phyloP scores from a whole-genome alignment of 495 filamentous ascomycete genomes.

The Talaromyces borbonicus region DNA sequence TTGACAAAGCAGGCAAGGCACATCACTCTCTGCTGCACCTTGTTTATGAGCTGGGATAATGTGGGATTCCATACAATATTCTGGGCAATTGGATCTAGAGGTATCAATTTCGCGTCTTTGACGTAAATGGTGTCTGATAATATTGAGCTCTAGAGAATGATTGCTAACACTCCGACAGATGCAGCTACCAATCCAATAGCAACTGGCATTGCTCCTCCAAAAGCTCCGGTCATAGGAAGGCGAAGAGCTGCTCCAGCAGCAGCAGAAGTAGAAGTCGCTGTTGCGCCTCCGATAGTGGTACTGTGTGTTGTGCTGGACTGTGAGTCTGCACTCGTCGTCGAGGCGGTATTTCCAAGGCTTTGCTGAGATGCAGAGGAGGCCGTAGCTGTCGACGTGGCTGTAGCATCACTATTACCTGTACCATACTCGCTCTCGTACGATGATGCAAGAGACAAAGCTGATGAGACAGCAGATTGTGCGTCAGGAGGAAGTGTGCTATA shows the following conservation, averaged over 20 bases:
- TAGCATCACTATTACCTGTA: background rate
- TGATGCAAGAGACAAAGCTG: background rate
- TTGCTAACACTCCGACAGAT: background rate
- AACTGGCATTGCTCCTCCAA: background rate
- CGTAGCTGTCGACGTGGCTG: background rate
- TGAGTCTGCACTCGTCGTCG: too few species aligned
- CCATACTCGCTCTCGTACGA: conserved; percentile 1
- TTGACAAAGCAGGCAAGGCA: too few species aligned
- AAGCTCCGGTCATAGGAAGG: background rate
- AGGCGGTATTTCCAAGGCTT: too few species aligned
- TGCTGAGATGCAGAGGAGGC: background rate
- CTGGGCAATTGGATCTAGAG: too few species aligned
- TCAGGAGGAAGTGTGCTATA: background rate
- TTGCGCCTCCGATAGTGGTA: background rate
- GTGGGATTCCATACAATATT: too few species aligned
- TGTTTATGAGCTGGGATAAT: too few species aligned
- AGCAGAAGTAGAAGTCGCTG: background rate
- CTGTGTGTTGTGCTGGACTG: background rate
- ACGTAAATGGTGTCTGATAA: too few species aligned
- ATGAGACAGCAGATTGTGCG: background rate
- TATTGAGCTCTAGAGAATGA: too few species aligned
- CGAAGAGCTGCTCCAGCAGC: background rate
- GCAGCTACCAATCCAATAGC: background rate
- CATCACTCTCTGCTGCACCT: too few species aligned
- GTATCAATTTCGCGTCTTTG: too few species aligned